Conservation (phyloP, 1,139 yeast genomes). For the Zygotorulaspora mrakii region DNA sequence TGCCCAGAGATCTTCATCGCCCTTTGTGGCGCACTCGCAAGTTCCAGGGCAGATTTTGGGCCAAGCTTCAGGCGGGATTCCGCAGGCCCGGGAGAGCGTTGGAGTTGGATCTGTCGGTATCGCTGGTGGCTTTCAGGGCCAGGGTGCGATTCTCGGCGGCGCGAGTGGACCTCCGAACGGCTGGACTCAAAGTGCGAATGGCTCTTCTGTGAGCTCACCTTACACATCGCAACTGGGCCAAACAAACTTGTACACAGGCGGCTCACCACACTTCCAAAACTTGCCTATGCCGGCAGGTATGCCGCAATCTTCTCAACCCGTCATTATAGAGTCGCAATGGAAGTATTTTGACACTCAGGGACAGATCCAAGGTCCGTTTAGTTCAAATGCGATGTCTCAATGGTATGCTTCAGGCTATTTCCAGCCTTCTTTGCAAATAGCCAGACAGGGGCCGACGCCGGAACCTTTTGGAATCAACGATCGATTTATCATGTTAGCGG, state of each 20-base stretch:
- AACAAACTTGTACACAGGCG: conserved; percentile 6
- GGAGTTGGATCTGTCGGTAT: too few relatives aligned
- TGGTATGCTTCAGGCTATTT: conserved; percentile 36
- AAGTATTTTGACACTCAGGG: conserved; percentile 34
- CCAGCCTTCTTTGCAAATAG: conserved; percentile 30
- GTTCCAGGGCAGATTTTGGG: neutral
- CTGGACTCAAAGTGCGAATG: conserved; percentile 7
- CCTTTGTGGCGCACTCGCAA: conserved; percentile 13
- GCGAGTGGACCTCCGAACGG: conserved; percentile 1
- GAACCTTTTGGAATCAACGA: conserved; percentile 33
- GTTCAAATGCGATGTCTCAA: conserved; percentile 30
- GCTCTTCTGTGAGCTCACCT: conserved; percentile 14
- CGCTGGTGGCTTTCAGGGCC: conserved; percentile 6
- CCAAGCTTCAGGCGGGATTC: too few relatives aligned
- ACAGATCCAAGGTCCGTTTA: conserved; percentile 37
- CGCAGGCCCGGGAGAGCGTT: too few relatives aligned
- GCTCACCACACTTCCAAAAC: conserved; percentile 5
- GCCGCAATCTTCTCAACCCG: conserved; percentile 9
- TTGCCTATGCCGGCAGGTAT: conserved; percentile 8
- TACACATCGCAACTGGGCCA: conserved; percentile 16
- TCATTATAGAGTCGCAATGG: conserved; percentile 32
- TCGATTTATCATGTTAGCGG: conserved; percentile 28
- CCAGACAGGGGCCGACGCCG: conserved; percentile 22
- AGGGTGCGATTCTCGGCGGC: neutral
- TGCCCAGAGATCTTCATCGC: conserved; percentile 22